Percentiles rank a stretch among this genome's conserved stretches.
These are phyloP conservation scores for Chlorencoelia australis DNA, from an alignment of 2,329 filamentous ascomycete species.

Conservation along the genomic window DNA sequence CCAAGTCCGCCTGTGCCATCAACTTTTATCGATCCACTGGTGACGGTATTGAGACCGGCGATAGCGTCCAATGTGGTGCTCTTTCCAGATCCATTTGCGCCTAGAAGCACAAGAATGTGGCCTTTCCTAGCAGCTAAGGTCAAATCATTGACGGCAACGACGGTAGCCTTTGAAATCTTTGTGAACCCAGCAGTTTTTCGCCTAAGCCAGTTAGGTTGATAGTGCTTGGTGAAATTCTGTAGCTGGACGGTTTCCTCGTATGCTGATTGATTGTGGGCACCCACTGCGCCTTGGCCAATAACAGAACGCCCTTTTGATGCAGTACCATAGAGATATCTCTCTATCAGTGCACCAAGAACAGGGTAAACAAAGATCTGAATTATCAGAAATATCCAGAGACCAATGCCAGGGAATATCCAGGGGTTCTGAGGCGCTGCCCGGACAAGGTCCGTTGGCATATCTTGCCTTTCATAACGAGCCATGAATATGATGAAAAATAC, in stretches of 20 bases:
- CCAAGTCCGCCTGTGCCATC: constrained; percentile 72
- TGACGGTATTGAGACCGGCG: constrained; percentile 69
- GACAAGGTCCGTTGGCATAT: constrained; percentile 49
- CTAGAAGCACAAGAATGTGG: constrained; percentile 77
- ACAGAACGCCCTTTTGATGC: constrained; percentile 51
- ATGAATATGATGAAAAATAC: constrained; percentile 69
- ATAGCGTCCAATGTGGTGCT: constrained; percentile 84
- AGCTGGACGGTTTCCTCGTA: constrained; percentile 52
- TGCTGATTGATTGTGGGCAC: constrained; percentile 12
- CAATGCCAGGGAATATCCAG: constrained; percentile 63
- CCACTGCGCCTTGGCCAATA: constrained; percentile 22
- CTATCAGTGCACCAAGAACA: constrained; percentile 62
- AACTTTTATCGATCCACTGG: constrained; percentile 66
- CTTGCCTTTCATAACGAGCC: constrained; percentile 63
- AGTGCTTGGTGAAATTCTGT: constrained; percentile 67
- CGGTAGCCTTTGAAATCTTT: constrained; percentile 44
- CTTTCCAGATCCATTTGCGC: constrained; percentile 85
- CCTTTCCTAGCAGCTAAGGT: constrained; percentile 63
- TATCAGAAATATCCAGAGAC: constrained; percentile 66
- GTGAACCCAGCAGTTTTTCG: constrained; percentile 30
- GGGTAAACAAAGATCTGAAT: constrained; percentile 74
- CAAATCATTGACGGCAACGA: constrained; percentile 69
- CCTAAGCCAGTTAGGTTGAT: constrained; percentile 54
- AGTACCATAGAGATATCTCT: constrained; percentile 67
- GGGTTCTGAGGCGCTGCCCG: constrained; percentile 52